Base-by-base conservation (phyloP, 2,329 filamentous ascomycete species). In the Clarireedia homoeocarpa region DNA sequence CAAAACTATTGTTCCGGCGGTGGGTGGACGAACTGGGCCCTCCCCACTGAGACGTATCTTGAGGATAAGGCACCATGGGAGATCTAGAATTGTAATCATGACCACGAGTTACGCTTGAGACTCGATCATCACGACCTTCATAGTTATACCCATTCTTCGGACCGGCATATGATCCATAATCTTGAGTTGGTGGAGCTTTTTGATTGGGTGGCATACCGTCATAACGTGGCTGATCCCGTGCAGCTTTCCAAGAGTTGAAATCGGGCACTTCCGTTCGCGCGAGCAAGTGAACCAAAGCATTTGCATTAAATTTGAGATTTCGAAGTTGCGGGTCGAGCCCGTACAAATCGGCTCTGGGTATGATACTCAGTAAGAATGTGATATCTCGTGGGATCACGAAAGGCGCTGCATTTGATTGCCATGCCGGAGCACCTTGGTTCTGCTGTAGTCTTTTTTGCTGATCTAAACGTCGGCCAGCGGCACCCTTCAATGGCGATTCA, bases 401-500 rank as follows among this genome's bases (percentile, higher is more conserved):
- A 26, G 75, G 63, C 34, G 67, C 48, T 23, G 48, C 63, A 3
- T 69, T 66, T 20, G 64, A 67, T 60, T 63, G 71, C 67, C 65
- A 68, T 17, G 59, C 65, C 15, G 69, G 61, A 27, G 67, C 64
- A 12, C 71, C 71, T 60, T 76, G 75, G 12, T 75, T 74, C 61
- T 81, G 81, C 63, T 79, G 83, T 5, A 84, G 77, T 51, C 83
- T 80, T 68, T 65, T 72, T 58, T 67, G 75, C 68, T 20, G 20
- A 20, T 20, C 20, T 20, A 20, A 20, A 20, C 20, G 20, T 20
- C 91, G 85, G 26, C 90, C 89, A 39, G 92, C 90, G 1, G 89
- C 89, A 14, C 90, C 90, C 70, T 97, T 99, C 39, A 97, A 78
- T 0, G 95, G 94, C 5, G 92, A 97, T 56, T 89, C 91, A n/a